phyloP scores from a whole-genome alignment of 2,329 filamentous ascomycete species.

The Fusarium irregulare region DNA sequence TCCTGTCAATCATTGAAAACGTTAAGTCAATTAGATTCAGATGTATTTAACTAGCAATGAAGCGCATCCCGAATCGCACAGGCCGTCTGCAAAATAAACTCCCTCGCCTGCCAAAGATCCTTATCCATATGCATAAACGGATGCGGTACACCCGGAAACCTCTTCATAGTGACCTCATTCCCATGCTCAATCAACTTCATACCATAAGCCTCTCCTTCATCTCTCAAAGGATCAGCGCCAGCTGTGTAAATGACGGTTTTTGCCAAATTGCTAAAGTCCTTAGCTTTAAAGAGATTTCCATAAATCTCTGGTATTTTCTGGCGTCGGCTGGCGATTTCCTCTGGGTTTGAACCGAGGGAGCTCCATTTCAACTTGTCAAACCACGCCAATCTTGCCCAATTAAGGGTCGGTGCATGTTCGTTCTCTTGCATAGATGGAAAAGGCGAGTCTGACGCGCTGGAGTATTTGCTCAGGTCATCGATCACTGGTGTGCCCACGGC shows the following conservation, averaged over 20 bases:
- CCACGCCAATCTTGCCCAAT: slow-evolving; percentile 8
- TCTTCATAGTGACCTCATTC: slow-evolving; percentile 57
- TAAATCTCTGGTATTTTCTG: background rate
- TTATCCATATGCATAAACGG: slow-evolving; percentile 63
- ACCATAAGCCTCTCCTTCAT: slow-evolving; percentile 62
- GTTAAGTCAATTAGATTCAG: background rate
- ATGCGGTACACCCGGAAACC: slow-evolving; percentile 61
- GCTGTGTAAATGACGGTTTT: slow-evolving; percentile 10
- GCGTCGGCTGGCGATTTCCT: background rate
- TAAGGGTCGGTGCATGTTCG: slow-evolving; percentile 13
- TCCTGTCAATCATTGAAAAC: background rate
- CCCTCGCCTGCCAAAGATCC: slow-evolving; percentile 51
- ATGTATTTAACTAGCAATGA: background rate
- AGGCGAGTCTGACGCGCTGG: slow-evolving; percentile 9
- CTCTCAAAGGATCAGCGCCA: slow-evolving; percentile 48
- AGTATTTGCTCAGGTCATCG: slow-evolving; percentile 5
- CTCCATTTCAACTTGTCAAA: slow-evolving; percentile 24
- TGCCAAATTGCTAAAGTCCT: slow-evolving; percentile 5
- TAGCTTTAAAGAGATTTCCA: slow-evolving; percentile 4
- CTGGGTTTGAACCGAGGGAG: background rate
- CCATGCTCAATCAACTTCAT: slow-evolving; percentile 56
- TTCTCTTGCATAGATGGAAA: slow-evolving; percentile 5
- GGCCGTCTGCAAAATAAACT: slow-evolving; percentile 51
- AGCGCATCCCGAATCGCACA: slow-evolving; percentile 45
- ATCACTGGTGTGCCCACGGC: slow-evolving; percentile 14